Conservation (phyloP, 2,329 filamentous ascomycete species). For the Sporothrix mexicana region DNA sequence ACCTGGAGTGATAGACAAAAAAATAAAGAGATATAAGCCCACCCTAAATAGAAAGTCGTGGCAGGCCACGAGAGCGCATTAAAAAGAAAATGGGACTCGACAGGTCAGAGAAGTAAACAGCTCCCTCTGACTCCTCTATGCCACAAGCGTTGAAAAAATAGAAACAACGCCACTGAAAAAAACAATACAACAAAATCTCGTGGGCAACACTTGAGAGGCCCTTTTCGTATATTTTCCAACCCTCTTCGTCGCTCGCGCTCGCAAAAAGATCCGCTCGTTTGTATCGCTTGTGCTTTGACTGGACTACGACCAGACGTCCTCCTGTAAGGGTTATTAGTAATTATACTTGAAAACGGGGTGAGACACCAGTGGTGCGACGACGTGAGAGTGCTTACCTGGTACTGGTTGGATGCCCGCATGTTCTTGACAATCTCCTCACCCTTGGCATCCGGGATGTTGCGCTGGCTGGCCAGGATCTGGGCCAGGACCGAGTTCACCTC, state of each 20-base stretch:
- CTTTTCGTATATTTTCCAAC: slow-evolving; percentile 13
- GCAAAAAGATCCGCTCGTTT: neutral
- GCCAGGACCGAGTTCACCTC: slow-evolving; percentile 88
- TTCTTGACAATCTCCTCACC: slow-evolving; percentile 96
- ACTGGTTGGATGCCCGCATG: slow-evolving; percentile 93
- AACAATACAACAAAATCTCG: neutral
- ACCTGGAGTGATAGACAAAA: slow-evolving; percentile 9
- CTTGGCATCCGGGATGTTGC: slow-evolving; percentile 82
- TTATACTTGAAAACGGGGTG: no score
- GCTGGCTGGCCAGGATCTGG: slow-evolving; percentile 84
- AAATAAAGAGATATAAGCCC: neutral
- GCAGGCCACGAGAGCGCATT: slow-evolving; percentile 17
- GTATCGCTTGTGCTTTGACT: slow-evolving; percentile 24
- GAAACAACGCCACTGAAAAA: neutral
- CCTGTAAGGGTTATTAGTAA: slow-evolving; percentile 52
- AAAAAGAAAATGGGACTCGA: slow-evolving; percentile 7
- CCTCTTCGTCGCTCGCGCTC: neutral
- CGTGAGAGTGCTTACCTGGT: slow-evolving; percentile 71
- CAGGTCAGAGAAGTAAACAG: slow-evolving; percentile 16
- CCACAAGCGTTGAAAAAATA: slow-evolving; percentile 17
- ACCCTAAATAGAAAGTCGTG: slow-evolving; percentile 13
- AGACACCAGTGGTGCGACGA: no score
- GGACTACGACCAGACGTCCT: slow-evolving; percentile 72
- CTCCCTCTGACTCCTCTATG: slow-evolving; percentile 33
- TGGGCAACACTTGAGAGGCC: neutral